phyloP scores from a whole-genome alignment of 2,329 filamentous ascomycete genomes.

The Neonectria coccinea region DNA sequence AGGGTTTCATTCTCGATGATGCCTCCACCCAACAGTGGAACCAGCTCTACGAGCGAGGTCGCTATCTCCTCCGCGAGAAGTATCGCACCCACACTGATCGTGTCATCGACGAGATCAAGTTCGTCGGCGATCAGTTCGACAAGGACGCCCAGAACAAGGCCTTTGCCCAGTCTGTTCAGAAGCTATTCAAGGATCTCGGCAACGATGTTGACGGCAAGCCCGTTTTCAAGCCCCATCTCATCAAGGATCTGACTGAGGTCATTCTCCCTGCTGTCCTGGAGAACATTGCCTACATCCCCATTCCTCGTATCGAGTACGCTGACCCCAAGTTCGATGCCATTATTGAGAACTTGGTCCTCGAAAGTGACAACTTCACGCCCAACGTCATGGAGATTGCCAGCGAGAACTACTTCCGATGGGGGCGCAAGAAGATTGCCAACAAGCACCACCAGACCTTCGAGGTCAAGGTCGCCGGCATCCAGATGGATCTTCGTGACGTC shows the following conservation, averaged over 20 bases:
- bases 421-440: constrained; percentile 86
- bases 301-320: constrained; percentile 93
- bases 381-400: constrained; percentile 89
- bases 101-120: constrained; percentile 90
- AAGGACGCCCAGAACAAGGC: constrained; percentile 86
- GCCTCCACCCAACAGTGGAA: constrained; percentile 85
- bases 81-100: constrained; percentile 89
- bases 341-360: constrained; percentile 93
- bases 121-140: constrained; percentile 89
- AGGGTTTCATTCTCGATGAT: constrained; percentile 91
- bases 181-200: constrained; percentile 89
- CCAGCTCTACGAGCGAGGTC: constrained; percentile 83
- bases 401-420: constrained; percentile 96
- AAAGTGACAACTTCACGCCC: constrained; percentile 96
- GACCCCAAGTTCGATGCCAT: constrained; percentile 87
- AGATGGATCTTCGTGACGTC: constrained; percentile 92
- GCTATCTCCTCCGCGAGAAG: constrained; percentile 87
- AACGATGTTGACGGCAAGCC: constrained; percentile 86
- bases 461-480: constrained; percentile 87
- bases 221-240: constrained; percentile 89
- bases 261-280: constrained; percentile 87
- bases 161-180: constrained; percentile 81
- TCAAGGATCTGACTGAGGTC: constrained; percentile 89
- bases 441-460: constrained; percentile 85
- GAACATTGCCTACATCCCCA: constrained; percentile 87